Conservation (phyloP, 257 asterid species). For the Fraxinus pennsylvanica region DNA sequence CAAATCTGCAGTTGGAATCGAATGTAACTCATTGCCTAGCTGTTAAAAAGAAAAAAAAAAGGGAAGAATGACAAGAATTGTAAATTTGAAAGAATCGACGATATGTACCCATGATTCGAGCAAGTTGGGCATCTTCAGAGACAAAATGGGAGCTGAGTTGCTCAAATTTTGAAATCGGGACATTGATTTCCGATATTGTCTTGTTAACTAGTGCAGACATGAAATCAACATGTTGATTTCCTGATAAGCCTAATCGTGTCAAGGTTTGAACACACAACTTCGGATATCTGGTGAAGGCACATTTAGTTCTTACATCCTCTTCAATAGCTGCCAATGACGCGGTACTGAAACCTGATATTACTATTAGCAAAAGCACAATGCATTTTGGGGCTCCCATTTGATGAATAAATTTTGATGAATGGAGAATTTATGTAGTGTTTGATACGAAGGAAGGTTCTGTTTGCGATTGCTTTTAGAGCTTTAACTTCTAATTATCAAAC, state of each 20-base stretch:
- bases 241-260: conserved; percentile 24
- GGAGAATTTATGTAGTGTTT: background rate
- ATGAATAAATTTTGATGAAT: background rate
- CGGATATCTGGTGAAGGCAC: conserved; percentile 68
- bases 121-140: conserved; percentile 30
- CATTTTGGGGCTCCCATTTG: conserved; percentile 42
- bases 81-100: background rate
- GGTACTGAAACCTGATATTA: conserved; percentile 8
- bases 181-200: conserved; percentile 42
- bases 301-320: conserved; percentile 34
- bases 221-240: conserved; percentile 29
- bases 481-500: background rate
- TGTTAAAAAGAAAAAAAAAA: too few relatives aligned
- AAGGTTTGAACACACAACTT: conserved; percentile 53
- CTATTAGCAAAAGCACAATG: conserved; percentile 4
- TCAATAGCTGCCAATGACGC: conserved; percentile 17
- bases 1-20: background rate
- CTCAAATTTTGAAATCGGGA: conserved; percentile 28
- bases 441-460: background rate
- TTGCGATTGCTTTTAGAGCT: background rate
- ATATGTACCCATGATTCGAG: conserved; percentile 25
- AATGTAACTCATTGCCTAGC: background rate
- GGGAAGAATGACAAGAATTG: background rate
- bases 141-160: conserved; percentile 29
- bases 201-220: conserved; percentile 48